phyloP scores from a whole-genome alignment of 1,284 basidiomycete species.

The Leccinum fuscescens region DNA sequence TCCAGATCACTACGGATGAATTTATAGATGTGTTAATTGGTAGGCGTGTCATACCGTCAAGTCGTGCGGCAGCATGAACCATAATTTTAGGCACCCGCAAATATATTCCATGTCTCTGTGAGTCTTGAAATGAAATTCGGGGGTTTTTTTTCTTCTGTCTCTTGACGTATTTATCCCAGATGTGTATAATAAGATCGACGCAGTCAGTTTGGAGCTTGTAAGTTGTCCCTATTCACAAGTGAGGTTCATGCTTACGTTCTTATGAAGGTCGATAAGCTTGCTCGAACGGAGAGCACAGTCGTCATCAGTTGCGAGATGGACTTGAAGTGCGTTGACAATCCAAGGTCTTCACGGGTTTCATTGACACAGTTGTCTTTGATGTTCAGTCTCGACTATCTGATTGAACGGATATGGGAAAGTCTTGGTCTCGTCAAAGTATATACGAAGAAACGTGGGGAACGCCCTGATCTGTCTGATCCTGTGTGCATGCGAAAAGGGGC shows the following conservation, averaged over 20 bases:
- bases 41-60: conserved; percentile 24
- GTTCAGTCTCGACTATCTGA: conserved; percentile 78
- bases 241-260: neutral
- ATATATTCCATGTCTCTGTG: conserved; percentile 89
- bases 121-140: conserved; percentile 27
- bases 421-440: conserved; percentile 89
- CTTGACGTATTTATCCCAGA: conserved; percentile 40
- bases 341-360: neutral
- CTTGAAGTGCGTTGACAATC: conserved; percentile 59
- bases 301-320: conserved; percentile 95
- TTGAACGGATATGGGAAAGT: conserved; percentile 90
- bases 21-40: conserved; percentile 97
- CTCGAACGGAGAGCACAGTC: conserved; percentile 82
- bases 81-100: conserved; percentile 73
- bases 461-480: conserved; percentile 91
- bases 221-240: conserved; percentile 1
- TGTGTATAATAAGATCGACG: conserved; percentile 95
- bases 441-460: conserved; percentile 94
- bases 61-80: conserved; percentile 2
- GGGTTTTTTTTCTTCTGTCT: neutral
- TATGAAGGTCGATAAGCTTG: conserved; percentile 71
- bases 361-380: neutral
- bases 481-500: conserved; percentile 90
- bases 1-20: conserved; percentile 90
- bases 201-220: conserved; percentile 82